Conservation (phyloP, 176 grass and related monocot species). For the Zoysia pacifica region DNA sequence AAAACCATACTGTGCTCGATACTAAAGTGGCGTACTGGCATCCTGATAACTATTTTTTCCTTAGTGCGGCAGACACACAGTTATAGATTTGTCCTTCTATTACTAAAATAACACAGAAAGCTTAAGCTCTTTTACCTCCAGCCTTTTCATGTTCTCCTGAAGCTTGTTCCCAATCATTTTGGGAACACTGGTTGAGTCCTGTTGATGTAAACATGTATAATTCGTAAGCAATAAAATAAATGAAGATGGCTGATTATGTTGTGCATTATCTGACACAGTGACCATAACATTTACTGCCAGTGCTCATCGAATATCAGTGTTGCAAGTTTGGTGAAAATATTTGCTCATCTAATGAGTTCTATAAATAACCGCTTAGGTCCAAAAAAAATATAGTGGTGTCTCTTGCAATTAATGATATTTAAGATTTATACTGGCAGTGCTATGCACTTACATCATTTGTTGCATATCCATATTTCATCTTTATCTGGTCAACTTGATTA, state of each 20-base stretch:
- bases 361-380: neutral
- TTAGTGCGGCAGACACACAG: neutral
- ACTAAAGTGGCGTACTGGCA: neutral
- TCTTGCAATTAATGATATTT: constrained; percentile 1
- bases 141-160: constrained; percentile 78
- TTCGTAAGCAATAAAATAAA: neutral
- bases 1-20: neutral
- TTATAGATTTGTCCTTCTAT: no score
- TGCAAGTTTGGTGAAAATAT: neutral
- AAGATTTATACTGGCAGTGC: neutral
- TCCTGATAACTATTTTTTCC: neutral
- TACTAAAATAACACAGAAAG: neutral
- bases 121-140: constrained; percentile 66
- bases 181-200: constrained; percentile 73
- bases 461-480: constrained; percentile 90
- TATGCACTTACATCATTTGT: constrained; percentile 67
- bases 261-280: neutral
- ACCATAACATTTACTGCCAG: neutral
- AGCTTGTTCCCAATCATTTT: constrained; percentile 81
- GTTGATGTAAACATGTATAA: constrained; percentile 32
- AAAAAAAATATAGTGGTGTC: neutral
- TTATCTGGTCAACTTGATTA: constrained; percentile 85
- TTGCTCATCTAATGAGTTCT: neutral
- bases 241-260: neutral
- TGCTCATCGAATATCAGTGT: neutral